phyloP scores from a whole-genome alignment of 495 filamentous ascomycete genomes.

The Usnea hakonensis region DNA sequence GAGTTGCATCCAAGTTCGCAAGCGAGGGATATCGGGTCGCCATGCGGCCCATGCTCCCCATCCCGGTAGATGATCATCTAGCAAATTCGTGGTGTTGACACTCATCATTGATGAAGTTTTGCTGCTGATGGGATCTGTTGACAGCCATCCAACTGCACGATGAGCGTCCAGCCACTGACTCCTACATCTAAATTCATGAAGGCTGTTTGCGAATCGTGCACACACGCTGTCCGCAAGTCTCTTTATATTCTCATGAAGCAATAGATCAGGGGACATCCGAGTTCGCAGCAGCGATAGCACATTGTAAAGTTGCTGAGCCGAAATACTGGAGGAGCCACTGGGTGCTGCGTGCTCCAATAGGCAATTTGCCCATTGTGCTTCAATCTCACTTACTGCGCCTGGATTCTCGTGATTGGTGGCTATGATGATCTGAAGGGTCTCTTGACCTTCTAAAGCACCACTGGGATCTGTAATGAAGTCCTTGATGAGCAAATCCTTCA shows the following conservation, averaged over 20 bases:
- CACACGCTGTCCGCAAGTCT: background rate
- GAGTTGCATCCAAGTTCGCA: background rate
- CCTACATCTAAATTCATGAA: background rate
- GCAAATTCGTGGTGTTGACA: background rate
- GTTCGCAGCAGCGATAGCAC: background rate
- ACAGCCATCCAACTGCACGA: background rate
- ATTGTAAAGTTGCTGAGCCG: background rate
- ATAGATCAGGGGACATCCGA: background rate
- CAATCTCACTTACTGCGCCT: conserved; percentile 4
- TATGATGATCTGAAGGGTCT: conserved; percentile 9
- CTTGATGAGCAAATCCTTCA: background rate
- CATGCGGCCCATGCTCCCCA: conserved; percentile 6
- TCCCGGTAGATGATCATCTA: background rate
- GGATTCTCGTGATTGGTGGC: conserved; percentile 5
- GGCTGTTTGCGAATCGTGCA: background rate
- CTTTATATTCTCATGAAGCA: background rate
- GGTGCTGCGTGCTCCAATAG: background rate
- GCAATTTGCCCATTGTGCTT: conserved; percentile 2
- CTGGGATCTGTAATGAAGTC: background rate
- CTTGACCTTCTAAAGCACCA: background rate
- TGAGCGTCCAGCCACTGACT: background rate
- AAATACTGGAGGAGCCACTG: background rate
- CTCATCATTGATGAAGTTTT: background rate
- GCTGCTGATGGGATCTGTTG: background rate
- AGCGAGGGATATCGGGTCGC: background rate